Evolutionary conservation across 306 rosid species (phyloP), one percentile per base, ranked within the genome.

Genomic region (Castanospermum australe): DNA sequence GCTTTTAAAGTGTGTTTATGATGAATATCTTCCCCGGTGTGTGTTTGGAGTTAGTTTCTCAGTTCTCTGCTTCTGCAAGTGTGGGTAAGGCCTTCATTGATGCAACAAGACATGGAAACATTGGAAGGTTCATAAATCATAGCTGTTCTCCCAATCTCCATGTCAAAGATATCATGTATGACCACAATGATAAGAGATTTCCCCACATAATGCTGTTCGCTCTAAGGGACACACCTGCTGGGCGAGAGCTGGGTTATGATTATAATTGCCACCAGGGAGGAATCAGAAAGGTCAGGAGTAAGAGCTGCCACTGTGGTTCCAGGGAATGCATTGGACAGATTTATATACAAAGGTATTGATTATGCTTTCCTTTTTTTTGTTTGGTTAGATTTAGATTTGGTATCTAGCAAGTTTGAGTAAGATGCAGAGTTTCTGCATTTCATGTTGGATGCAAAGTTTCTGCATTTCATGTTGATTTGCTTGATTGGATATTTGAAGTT

Each of bases 151-250:
- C 88, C 0, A 85, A 85, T 63, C 81, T 85, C 3, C 20, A 2
- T 33, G 44, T 74, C 21, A 64, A 32, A 50, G 71, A 85, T 51
- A 56, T 77, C 25, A 8, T 73, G 32, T 73, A 78, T 54, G 86
- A 67, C 52, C 67, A 60, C 36, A 12, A 5, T 22, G 61, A 78
- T 17, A 22, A 33, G 78, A 77, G 62, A 7, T 8, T 67, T 25
- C 78, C 88, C 3, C 83, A 81, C 78, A 81, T 57, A 25, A 54
- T 85, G 81, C 0, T 85, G 57, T 81, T 77, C 78, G 88, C 88
- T 39, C 0, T 20, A 5, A 67, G 47, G 65, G 66, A 73, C 83
- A 85, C 81, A 21, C 75, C 88, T 10, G 65, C 88, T 6, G 75
- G 75, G 17, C 36, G 67, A 67, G 88, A 85, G 45, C 64, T 85